Conservation (phyloP, 1,284 basidiomycete species). For the Exsudoporus floridanus region DNA sequence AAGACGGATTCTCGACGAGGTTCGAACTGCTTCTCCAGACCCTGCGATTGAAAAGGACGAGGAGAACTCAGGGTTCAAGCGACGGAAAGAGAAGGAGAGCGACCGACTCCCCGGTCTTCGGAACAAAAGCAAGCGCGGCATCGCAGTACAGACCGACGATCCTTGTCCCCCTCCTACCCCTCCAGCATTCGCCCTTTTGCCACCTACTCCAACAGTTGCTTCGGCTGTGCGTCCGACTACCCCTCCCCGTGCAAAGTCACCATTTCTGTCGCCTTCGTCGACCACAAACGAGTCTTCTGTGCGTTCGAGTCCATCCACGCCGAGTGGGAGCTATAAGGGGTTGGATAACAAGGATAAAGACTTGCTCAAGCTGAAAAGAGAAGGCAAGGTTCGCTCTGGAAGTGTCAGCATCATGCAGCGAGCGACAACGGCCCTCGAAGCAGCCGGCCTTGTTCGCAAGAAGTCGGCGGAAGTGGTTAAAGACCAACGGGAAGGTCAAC, state of each 20-base stretch:
- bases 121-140: slow-evolving; percentile 23
- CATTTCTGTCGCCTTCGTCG: slow-evolving; percentile 61
- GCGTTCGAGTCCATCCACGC: slow-evolving; percentile 65
- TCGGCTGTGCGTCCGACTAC: slow-evolving; percentile 45
- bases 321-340: slow-evolving; percentile 50
- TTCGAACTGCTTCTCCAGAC: slow-evolving; percentile 25
- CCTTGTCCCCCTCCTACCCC: slow-evolving; percentile 41
- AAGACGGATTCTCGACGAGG: slow-evolving; percentile 50
- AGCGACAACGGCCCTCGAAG: slow-evolving; percentile 84
- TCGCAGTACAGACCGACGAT: slow-evolving; percentile 32
- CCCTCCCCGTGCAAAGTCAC: slow-evolving; percentile 54
- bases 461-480: slow-evolving; percentile 71
- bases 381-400: slow-evolving; percentile 66
- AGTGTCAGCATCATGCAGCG: slow-evolving; percentile 94
- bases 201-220: slow-evolving; percentile 66
- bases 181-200: slow-evolving; percentile 67
- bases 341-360: slow-evolving; percentile 46
- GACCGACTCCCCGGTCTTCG: slow-evolving; percentile 21
- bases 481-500: slow-evolving; percentile 53
- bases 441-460: slow-evolving; percentile 76
- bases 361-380: slow-evolving; percentile 46
- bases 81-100: slow-evolving; percentile 35
- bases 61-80: slow-evolving; percentile 26
- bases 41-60: slow-evolving; percentile 32
- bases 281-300: slow-evolving; percentile 50